Base-by-base conservation (phyloP, 306 rosid genomes). In the Quercus engelmannii region DNA sequence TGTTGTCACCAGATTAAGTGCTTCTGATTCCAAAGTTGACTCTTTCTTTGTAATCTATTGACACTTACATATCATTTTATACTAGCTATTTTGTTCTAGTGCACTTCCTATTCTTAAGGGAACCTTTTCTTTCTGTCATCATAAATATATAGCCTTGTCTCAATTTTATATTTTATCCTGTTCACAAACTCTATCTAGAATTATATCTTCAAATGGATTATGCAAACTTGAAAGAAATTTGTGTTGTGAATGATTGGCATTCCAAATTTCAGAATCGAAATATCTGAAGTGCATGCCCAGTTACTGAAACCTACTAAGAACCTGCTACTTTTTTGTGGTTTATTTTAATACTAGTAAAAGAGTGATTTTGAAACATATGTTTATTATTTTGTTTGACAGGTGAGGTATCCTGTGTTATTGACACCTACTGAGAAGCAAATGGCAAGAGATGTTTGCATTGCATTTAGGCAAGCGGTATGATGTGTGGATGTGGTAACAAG, bases 381-480 rank as follows among this genome's bases (percentile, higher is more conserved):
- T 75, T 71, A 20, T 80, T 76, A 74, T 76, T 74, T 82, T 49
- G 67, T 85, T 85, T 83, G 90, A 69, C 93, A 95, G 99, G 93
- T 95, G 71, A 92, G 99, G 84, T 95, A 93, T 88, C 99, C 99
- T 55, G 99, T 95, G 75, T 86, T 95, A 81, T 81, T 95, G 82
- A 93, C 96, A 80, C 99, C 99, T 59, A 78, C 83, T 33, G 99
- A 95, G 88, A 95, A 95, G 89, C 96, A 95, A 87, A 91, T 95
- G 98, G 97, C 99, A 43, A 93, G 98, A 86, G 94, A 95, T 30
- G 99, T 95, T 75, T 93, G 97, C 89, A 82, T 83, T 79, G 98
- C 99, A 65, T 95, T 95, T 88, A 90, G 93, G 79, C 99, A 95
- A 93, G 85, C 88, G 93, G 99, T 95, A 93, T 71, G 98, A 80